Base-by-base conservation (phyloP, 129 eudicot genomes). In the Pulicaria dysenterica region DNA sequence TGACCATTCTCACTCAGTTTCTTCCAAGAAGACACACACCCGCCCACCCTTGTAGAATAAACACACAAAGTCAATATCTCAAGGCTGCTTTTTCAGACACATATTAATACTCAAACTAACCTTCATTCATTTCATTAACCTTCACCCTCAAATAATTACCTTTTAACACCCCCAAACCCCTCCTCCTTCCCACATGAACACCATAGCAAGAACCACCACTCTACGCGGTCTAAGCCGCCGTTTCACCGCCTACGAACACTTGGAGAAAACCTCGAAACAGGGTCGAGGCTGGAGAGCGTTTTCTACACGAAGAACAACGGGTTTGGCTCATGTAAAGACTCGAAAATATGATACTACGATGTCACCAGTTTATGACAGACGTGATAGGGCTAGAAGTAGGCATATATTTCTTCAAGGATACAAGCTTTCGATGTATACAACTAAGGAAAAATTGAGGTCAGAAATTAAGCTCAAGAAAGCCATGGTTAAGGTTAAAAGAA, bases 321-420 rank as follows among this genome's bases (percentile, higher is more conserved):
- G 72, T 58, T 74, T 64, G 19, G 76, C 70, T 5, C 51, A 44
- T 36, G 6, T 60, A 9, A 73, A 58, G 38, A 47, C 64, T 3
- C 70, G 17, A 39, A 53, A 67, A 39, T 6, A 77, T 69, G 64
- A 50, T 8, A 13, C 56, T 11, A 40, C 40, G 12, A 73, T 73
- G 78, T 73, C 69, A 65, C 79, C 82, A 17, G 66, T 79, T 46
- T 68, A 76, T 57, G 80, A 79, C 34, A 79, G 74, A 31, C 80
- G 84, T 2, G 91, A 83, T 9, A 80, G 91, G 15, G 96, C 96
- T 0, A 79, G 80, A 78, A 81, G 84, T 42, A 75, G 96, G 50
- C 87, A 74, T 9, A 43, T 86, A 38, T 86, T 83, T 48, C 96
- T 89, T 41, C 86, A 79, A 53, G 88, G 89, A 13, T 90, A 87